These are phyloP conservation scores for Glomus cerebriforme DNA, from an alignment of 192 early-diverging fungal species.

Conservation along the genomic window DNA sequence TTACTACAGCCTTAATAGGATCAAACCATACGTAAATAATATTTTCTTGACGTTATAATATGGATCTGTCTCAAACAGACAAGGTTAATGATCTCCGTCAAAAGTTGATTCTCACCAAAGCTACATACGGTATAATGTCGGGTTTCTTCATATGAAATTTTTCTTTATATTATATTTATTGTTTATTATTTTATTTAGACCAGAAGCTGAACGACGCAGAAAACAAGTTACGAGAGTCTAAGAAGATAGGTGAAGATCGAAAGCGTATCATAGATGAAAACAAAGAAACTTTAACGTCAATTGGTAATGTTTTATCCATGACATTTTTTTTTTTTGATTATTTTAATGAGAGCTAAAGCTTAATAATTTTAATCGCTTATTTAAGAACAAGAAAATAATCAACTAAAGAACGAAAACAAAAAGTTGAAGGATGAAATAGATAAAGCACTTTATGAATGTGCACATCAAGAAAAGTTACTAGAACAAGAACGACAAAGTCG, in stretches of 20 bases:
- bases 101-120: neutral
- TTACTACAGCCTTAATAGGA: neutral
- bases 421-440: neutral
- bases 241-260: neutral
- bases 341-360: no score
- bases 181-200: neutral
- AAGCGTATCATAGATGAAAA: neutral
- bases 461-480: neutral
- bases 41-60: neutral
- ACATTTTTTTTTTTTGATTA: neutral
- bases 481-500: slow-evolving; percentile 6
- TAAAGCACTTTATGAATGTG: neutral
- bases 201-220: neutral
- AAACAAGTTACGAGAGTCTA: neutral
- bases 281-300: neutral
- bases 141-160: neutral
- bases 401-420: neutral
- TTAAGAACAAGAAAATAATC: neutral
- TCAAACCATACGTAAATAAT: neutral
- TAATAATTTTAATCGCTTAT: neutral
- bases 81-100: neutral
- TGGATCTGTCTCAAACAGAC: neutral
- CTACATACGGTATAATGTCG: neutral
- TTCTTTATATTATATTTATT: neutral
- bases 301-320: neutral